Evolutionary conservation across 345 rosid species (phyloP), one percentile per base, ranked within the genome.

Genomic region (Populus ilicifolia): DNA sequence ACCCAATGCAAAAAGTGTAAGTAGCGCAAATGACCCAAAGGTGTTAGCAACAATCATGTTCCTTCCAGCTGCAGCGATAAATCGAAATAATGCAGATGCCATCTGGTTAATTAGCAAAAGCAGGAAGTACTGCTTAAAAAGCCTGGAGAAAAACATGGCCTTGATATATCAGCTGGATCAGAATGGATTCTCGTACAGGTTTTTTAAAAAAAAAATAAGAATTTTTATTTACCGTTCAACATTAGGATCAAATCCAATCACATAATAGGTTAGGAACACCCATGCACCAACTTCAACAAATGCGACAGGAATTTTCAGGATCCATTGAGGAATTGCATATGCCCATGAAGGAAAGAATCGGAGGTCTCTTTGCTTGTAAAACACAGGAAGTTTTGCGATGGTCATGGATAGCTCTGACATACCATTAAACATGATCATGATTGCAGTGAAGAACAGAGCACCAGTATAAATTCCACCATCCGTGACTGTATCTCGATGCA

Each of bases 341-440:
- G 89, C 88, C 98, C 98, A 92, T 4, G 96, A 39, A 43, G 98
- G 97, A 83, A 78, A 92, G 88, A 92, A 94, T n/a, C 84, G 83
- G 18, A 88, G 86, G 73, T 90, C 94, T 75, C 96, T 84, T 84
- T 92, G 96, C 82, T 92, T 94, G 90, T 87, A 94, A 75, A 94
- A 94, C 69, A 92, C 90, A 18, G 97, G 93, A 83, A 94, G 98
- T 80, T 88, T 94, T 52, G 83, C 87, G 56, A 94, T 87, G 65
- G 96, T 88, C 92, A 94, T 86, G 50, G 94, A 86, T 27, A 94
- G 71, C 84, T 94, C 97, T 1, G 97, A 62, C 89, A 89, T 82
- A 36, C 98, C 92, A 66, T 87, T 93, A 69, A 93, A 91, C 95
- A 88, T 87, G 73, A 89, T 56, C 75, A 76, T 81, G 77, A 75